Base-by-base conservation (phyloP, 192 early-diverging fungal genomes). In the Rhizoclosmatium sp. region DNA sequence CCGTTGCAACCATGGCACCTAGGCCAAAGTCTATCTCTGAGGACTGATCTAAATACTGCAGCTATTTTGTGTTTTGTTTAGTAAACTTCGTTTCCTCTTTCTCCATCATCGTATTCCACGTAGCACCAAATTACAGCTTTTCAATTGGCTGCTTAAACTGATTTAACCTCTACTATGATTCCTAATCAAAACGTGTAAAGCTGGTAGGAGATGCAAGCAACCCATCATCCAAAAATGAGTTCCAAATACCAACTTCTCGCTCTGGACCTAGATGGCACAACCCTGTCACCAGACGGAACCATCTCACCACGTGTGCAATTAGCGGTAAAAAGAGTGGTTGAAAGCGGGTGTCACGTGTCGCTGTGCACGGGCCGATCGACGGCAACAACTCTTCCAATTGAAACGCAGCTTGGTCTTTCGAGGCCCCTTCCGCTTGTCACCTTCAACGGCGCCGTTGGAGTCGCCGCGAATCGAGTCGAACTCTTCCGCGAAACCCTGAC, bases 371-470 rank as follows among this genome's bases (percentile, higher is more conserved):
- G 66, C 2, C 66, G 66, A 23, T 10, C 42, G 40, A 68, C 40
- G 10, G 5, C 12, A 10, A 46, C 41, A 7, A 68, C 45, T 23
- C 12, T 10, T 2, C 42, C 66, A 10, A 47, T 42, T 12, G 46
- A 41, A 68, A 2, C 66, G 5, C 41, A n/a, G 14, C 40, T 68
- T 9, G 66, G 66, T 23, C 66, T 68, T 23, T 54, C 51, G 16
- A 31, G 56, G 31, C 21, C 19, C 39, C 12, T 46, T 5, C 66
- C 9, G 12, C 39, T 47, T 47, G 42, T 68, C 19, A n/a, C 66
- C 0, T 68, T 19, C 44, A 75, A 75, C 45, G 72, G 72, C 72
- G 58, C 59, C 42, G 5, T 62, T 12, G 72, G 16, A 12, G 16
- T 62, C 39, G 59, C 58, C 4, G 4, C 51, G 49, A 59, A 74